Percentiles rank a stretch among this genome's conserved stretches.
These are phyloP conservation scores for Rhizopus arrhizus DNA, from an alignment of 371 early-diverging fungal species.

Conservation along the genomic window DNA sequence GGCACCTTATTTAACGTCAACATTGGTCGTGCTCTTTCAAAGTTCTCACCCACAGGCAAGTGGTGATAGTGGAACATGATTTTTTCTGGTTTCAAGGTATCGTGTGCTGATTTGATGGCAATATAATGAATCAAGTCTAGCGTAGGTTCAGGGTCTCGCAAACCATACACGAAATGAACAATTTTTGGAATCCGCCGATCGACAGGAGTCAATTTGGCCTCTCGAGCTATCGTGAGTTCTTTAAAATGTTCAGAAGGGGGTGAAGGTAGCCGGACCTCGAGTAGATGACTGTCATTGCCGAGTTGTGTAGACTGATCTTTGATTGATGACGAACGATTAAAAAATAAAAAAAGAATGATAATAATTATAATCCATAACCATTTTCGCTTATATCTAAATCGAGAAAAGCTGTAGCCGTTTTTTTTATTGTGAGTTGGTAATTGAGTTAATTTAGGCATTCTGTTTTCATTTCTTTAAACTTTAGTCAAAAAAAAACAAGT, in stretches of 20 bases:
- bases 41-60: constrained; percentile 48
- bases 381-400: constrained; percentile 7
- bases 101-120: constrained; percentile 57
- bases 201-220: constrained; percentile 15
- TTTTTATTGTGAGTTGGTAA: not conserved
- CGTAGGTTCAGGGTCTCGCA: constrained; percentile 43
- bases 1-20: constrained; percentile 43
- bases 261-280: constrained; percentile 18
- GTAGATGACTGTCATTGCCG: not conserved
- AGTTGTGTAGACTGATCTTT: not conserved
- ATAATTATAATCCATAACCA: constrained; percentile 10
- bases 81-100: constrained; percentile 46
- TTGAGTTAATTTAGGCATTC: not conserved
- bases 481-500: constrained; percentile 5
- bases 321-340: not conserved
- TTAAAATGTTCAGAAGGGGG: constrained; percentile 18
- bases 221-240: constrained; percentile 31
- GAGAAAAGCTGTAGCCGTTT: not conserved
- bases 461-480: not conserved
- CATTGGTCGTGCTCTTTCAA: constrained; percentile 44
- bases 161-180: constrained; percentile 56
- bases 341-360: constrained; percentile 1
- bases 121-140: constrained; percentile 56
- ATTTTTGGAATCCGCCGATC: constrained; percentile 47
- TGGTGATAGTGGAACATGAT: constrained; percentile 58